These are phyloP conservation scores for Emmonsiellopsis sp. DNA, from an alignment of 2,329 filamentous ascomycete species.

Conservation along the genomic window DNA sequence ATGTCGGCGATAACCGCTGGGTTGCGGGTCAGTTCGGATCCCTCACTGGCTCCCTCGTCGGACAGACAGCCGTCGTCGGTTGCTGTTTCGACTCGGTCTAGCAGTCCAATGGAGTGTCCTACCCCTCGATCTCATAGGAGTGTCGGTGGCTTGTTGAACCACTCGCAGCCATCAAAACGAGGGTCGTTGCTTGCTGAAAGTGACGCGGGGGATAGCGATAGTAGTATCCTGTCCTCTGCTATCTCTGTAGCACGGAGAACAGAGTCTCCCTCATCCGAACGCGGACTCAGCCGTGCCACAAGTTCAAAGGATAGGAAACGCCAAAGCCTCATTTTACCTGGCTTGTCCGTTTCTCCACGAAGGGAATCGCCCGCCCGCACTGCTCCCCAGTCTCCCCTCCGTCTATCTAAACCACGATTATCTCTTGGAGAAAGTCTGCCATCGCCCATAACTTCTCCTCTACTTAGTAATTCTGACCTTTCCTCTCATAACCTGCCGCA, in stretches of 20 bases:
- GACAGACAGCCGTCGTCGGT: slow-evolving; percentile 50
- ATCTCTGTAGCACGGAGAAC: slow-evolving; percentile 63
- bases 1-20: not conserved
- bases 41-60: slow-evolving; percentile 30
- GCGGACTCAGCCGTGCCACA: slow-evolving; percentile 64
- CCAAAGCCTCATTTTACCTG: slow-evolving; percentile 73
- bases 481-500: slow-evolving; percentile 34
- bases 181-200: slow-evolving; percentile 74
- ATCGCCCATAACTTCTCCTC: slow-evolving; percentile 83
- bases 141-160: slow-evolving; percentile 47
- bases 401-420: slow-evolving; percentile 72
- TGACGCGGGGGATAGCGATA: slow-evolving; percentile 81
- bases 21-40: slow-evolving; percentile 45
- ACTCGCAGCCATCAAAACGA: slow-evolving; percentile 55
- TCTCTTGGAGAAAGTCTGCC: slow-evolving; percentile 49
- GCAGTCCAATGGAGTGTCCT: slow-evolving; percentile 80
- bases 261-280: slow-evolving; percentile 84
- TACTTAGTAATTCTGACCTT: slow-evolving; percentile 70
- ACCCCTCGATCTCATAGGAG: slow-evolving; percentile 78
- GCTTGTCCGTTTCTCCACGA: slow-evolving; percentile 63
- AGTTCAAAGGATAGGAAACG: slow-evolving; percentile 77
- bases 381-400: slow-evolving; percentile 76
- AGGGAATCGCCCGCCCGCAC: slow-evolving; percentile 80
- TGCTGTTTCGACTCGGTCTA: slow-evolving; percentile 71
- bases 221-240: slow-evolving; percentile 73